Percentiles rank a stretch among this genome's conserved stretches.
phyloP scores from a whole-genome alignment of 768 basidiomycete species.

The Suillus hirtellus region DNA sequence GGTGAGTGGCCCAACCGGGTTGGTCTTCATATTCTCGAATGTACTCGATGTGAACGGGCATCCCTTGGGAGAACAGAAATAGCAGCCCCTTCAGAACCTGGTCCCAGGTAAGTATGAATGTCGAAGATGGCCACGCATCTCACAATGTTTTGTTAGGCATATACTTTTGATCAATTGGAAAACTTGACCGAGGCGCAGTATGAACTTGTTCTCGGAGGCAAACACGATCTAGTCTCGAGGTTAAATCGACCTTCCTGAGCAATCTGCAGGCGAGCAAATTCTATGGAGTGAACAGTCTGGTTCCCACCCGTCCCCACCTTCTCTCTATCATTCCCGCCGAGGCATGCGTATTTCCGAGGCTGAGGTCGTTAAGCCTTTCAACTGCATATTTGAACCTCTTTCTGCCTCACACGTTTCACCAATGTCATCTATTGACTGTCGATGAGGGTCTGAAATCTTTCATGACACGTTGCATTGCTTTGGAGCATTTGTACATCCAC shows the following conservation, averaged over 20 bases:
- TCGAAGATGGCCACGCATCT: constrained; percentile 14
- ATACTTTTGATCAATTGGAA: constrained; percentile 72
- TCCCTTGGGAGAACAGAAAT: constrained; percentile 35
- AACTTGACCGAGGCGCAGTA: constrained; percentile 49
- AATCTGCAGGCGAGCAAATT: constrained; percentile 52
- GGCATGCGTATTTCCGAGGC: not conserved
- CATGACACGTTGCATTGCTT: not conserved
- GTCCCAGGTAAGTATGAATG: constrained; percentile 52
- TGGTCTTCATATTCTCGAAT: constrained; percentile 15
- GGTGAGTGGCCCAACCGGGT: constrained; percentile 62
- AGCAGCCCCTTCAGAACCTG: constrained; percentile 80
- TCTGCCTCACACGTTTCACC: not conserved
- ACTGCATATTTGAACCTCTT: not conserved
- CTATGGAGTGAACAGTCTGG: constrained; percentile 77
- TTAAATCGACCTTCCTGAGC: not conserved
- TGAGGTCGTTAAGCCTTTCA: not conserved
- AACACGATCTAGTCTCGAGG: constrained; percentile 16
- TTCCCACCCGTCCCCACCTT: constrained; percentile 32
- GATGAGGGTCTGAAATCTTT: not conserved
- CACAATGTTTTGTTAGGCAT: constrained; percentile 41
- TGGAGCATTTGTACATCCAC: not conserved
- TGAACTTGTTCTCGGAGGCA: constrained; percentile 68
- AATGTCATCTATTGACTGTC: constrained; percentile 19
- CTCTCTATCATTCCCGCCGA: not conserved
- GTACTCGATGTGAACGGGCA: not conserved